Percentiles rank a stretch among this genome's conserved stretches.
These are phyloP conservation scores for Trichoderma sp. DNA, from an alignment of 2,329 filamentous ascomycete genomes.

Conservation along the genomic window DNA sequence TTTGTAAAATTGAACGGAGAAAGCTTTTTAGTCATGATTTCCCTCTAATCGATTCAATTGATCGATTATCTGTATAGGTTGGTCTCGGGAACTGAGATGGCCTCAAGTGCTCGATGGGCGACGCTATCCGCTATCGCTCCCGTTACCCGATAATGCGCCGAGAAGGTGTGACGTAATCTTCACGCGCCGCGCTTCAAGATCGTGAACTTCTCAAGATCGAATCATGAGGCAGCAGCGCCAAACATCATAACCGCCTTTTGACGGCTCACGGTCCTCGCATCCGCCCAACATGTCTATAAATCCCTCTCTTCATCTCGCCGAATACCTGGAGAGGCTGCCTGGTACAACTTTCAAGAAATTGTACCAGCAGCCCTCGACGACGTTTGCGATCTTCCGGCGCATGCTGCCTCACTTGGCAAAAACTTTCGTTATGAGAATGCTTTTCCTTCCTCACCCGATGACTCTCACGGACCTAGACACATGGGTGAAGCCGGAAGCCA, in stretches of 20 bases:
- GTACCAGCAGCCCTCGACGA: conserved; percentile 94
- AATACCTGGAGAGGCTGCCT: conserved; percentile 90
- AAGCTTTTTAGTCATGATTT: conserved; percentile 38
- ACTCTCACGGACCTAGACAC: conserved; percentile 77
- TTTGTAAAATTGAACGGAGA: conserved; percentile 39
- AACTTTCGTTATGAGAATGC: conserved; percentile 90
- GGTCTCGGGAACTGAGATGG: not conserved
- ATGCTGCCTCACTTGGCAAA: conserved; percentile 98
- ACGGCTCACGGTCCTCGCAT: conserved; percentile 29
- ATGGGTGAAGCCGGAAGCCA: conserved; percentile 73
- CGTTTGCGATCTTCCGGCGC: conserved; percentile 92
- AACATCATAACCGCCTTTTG: conserved; percentile 19
- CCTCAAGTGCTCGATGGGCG: not conserved
- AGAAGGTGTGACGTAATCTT: not conserved
- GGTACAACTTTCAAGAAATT: conserved; percentile 87
- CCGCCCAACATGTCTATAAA: conserved; percentile 48
- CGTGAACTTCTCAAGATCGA: not conserved
- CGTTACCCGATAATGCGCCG: conserved; percentile 5
- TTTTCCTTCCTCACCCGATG: conserved; percentile 85
- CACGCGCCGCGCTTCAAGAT: not conserved
- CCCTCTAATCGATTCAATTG: not conserved
- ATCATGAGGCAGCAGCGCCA: not conserved
- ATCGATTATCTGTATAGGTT: not conserved
- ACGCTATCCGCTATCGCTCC: not conserved
- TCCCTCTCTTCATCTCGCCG: conserved; percentile 65